Evolutionary conservation across 352 stramenopile genomes (phyloP), one percentile per base, ranked within the genome.

Genomic region (Aphanomyces euteiches): DNA sequence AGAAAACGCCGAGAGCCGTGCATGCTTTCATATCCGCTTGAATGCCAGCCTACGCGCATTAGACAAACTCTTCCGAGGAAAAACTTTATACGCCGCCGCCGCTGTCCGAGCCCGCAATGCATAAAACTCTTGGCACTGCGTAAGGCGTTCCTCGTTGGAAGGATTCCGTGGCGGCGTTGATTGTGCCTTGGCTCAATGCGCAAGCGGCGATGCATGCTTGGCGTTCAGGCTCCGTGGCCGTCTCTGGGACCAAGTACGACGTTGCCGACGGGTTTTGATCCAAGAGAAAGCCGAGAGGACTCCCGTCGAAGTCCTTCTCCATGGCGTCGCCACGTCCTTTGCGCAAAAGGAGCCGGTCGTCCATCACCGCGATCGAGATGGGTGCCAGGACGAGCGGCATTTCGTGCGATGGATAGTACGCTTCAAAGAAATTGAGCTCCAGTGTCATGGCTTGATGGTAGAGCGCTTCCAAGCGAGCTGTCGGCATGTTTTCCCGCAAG

Each of bases 21-120:
- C 96, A 97, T 12, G 93, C 79, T 72, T 96, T 95, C 69, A 98
- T 74, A 70, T 98, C 95, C 13, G 95, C 95, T 77, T 98, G 93
- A 60, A 98, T 92, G 39, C 95, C 95, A 4, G 95, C 95, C 63
- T 69, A 69, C 6, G 1, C 7, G 15, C 17, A 3, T 2, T 47
- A 17, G 1, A 58, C 47, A 7, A 38, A 6, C 5, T 36, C 21
- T 1, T 2, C 2, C 1, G 37, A 36, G 7, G 59, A 1, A 12
- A 3, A 7, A 7, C 17, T n/a, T 7, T 47, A n/a, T 69, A 69
- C 63, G 34, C 88, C 90, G 36, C 87, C 95, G 17, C 93, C 92
- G 12, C 88, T 97, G 77, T 98, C 95, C 2, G 85, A 96, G 56
- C 95, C 95, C 6, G 95, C 95, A 68, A 98, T 97, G 34, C 89